Base-by-base conservation (phyloP, 306 rosid genomes). In the Pterocarpus santalinus region DNA sequence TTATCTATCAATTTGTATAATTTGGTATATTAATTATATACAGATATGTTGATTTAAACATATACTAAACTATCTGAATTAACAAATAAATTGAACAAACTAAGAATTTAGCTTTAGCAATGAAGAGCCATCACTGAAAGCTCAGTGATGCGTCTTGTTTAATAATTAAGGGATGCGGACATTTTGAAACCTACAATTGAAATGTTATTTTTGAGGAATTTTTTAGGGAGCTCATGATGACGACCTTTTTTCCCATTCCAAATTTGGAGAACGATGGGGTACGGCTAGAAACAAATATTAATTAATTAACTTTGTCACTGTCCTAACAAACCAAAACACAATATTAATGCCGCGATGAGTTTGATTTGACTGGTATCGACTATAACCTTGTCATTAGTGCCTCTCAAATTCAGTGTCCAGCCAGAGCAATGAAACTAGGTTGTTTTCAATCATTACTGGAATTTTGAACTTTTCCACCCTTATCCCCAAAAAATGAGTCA, bases 321-420 rank as follows among this genome's bases (percentile, higher is more conserved):
- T 76, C 61, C 73, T 64, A 62, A 62, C 41, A 76, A 30, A 47
- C 22, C 72, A 32, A 66, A 55, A 47, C 36, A 16, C 75, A 71
- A 52, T 43, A 72, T 33, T 65, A 44, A 70, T 72, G 65, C 39
- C 17, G 30, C 57, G 11, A 57, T 72, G 57, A 55, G 57, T 55
- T 65, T 69, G 80, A 83, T 55, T 71, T 64, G 79, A 43, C 83
- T 8, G 6, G 11, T 44, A 55, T 17, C 41, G 28, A 22, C 28
- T 22, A 28, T 63, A 56, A 68, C 66, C 80, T 57, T 58, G 57
- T 66, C 77, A 55, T 46, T 16, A 13, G 16, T 53, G 55, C 12
- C 78, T 63, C 43, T 12, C n/a, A 41, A 49, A 28, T 60, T 79
- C 65, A 58, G 15, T 33, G 52, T 14, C 68, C 22, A 35, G 55